Evolutionary conservation across 441 rosid genomes (phyloP).

Genomic region (Brassica hybrid): DNA sequence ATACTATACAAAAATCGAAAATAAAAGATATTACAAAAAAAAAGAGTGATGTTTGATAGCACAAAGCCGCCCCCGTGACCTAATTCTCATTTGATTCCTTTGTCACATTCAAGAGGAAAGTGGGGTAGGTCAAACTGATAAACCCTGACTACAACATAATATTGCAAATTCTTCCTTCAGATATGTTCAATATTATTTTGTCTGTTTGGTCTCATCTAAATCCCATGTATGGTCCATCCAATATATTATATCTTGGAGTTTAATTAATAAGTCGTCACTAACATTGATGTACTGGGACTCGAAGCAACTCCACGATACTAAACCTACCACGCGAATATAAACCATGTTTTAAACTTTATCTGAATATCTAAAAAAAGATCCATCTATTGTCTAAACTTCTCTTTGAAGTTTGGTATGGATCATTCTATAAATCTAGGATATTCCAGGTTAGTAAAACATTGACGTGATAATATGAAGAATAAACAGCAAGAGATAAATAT

Average conservation of each 20-base stretch:
- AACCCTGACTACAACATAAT: constrained; percentile 48
- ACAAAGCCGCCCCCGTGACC: constrained; percentile 65
- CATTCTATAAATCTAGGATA: too few species aligned
- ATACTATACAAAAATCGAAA: constrained; percentile 16
- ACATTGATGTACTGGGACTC: constrained; percentile 31
- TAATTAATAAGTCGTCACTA: constrained; percentile 41
- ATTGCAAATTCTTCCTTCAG: constrained; percentile 37
- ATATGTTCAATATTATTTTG: constrained; percentile 41
- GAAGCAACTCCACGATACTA: too few species aligned
- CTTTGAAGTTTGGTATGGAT: too few species aligned
- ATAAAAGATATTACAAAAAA: neutral
- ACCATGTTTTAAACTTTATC: too few species aligned
- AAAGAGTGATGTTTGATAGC: constrained; percentile 44
- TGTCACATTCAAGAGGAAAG: constrained; percentile 48
- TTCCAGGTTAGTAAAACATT: constrained; percentile 19
- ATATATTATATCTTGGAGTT: constrained; percentile 42
- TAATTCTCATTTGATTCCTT: constrained; percentile 45
- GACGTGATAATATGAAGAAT: constrained; percentile 29
- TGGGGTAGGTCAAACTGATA: constrained; percentile 45
- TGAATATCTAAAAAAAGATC: too few species aligned
- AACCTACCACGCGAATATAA: too few species aligned
- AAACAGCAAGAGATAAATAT: constrained; percentile 4
- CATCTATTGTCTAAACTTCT: too few species aligned
- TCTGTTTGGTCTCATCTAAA: constrained; percentile 42
- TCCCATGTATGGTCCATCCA: constrained; percentile 41